Conservation (phyloP, 2,329 filamentous ascomycete genomes). For the Trichophyton schoenleinii region DNA sequence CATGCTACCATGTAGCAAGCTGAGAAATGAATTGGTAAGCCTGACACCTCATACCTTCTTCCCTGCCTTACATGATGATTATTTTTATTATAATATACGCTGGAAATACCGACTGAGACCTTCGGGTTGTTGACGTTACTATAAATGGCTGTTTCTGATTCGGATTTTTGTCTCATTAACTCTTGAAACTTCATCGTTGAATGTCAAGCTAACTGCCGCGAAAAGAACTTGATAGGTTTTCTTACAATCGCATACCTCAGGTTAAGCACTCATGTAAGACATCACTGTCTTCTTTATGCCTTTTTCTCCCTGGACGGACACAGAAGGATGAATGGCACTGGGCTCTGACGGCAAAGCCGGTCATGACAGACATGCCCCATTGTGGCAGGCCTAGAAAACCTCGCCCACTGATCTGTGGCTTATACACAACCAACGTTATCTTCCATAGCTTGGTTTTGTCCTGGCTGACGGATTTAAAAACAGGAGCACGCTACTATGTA, state of each 20-base stretch:
- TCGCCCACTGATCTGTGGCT: constrained; percentile 69
- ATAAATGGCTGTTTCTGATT: constrained; percentile 48
- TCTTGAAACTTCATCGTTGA: neutral
- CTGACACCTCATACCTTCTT: neutral
- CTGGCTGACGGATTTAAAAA: neutral
- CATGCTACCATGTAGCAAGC: constrained; percentile 5
- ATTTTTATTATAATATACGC: constrained; percentile 45
- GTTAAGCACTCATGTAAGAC: constrained; percentile 6
- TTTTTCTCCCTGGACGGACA: constrained; percentile 61
- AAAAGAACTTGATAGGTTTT: neutral
- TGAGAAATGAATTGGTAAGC: constrained; percentile 3
- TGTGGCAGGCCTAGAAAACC: constrained; percentile 99
- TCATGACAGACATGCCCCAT: constrained; percentile 78
- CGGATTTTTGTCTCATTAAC: neutral
- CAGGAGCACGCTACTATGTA: constrained; percentile 12
- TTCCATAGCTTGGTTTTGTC: neutral
- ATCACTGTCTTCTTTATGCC: constrained; percentile 12
- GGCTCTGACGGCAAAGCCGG: constrained; percentile 64
- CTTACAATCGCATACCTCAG: neutral
- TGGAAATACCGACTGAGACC: constrained; percentile 92
- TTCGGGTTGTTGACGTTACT: constrained; percentile 59
- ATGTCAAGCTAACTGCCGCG: neutral
- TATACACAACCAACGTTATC: neutral
- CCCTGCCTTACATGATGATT: constrained; percentile 15
- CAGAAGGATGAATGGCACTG: constrained; percentile 94